Base-by-base conservation (phyloP, 75 land plant species). In the Azolla pinnata region DNA sequence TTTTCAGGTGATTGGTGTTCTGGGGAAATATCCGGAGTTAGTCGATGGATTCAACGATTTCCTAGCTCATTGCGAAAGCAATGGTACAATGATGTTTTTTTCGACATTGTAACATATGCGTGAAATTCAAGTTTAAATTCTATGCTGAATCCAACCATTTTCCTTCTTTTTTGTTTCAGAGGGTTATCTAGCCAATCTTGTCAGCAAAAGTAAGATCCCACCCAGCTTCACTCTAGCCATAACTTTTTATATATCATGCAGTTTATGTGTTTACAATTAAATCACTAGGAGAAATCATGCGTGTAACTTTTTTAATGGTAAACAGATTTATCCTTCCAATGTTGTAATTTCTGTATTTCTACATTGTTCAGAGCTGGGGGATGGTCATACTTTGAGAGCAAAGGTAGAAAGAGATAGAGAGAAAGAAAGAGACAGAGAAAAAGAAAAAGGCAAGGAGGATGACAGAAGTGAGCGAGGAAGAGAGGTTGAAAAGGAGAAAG, bases 41-140 rank as follows among this genome's bases (percentile, higher is more conserved):
- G 72, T 88, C 81, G 88, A 85, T 18, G 96, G 81, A 24, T 89
- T 95, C 61, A 76, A 77, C 72, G 85, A 89, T 47, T 85, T 95
- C 59, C 65, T 95, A 57, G 59, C 75, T 31, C 85, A 78, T 33
- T 86, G 88, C 67, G 99, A 83, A 55, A 83, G 73, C 67, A 75
- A 78, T 51, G 93, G 93, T 88, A 79, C 59, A 38, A 16, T 26
- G 24, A 24, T 52, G 4, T n/a, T n/a, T n/a, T n/a, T n/a, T n/a
- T n/a, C n/a, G n/a, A n/a, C n/a, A n/a, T n/a, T n/a, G n/a, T n/a
- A n/a, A n/a, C n/a, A n/a, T n/a, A 7, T 51, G 53, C 23, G 7
- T 18, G 8, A 19, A 24, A 4, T 18, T 51, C 44, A 10, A 10
- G 44, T 17, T 10, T 17, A 42, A 42, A 10, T 17, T 10, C 44